Conservation (phyloP, 192 early-diverging fungal genomes). For the Backusella mclennaniae region DNA sequence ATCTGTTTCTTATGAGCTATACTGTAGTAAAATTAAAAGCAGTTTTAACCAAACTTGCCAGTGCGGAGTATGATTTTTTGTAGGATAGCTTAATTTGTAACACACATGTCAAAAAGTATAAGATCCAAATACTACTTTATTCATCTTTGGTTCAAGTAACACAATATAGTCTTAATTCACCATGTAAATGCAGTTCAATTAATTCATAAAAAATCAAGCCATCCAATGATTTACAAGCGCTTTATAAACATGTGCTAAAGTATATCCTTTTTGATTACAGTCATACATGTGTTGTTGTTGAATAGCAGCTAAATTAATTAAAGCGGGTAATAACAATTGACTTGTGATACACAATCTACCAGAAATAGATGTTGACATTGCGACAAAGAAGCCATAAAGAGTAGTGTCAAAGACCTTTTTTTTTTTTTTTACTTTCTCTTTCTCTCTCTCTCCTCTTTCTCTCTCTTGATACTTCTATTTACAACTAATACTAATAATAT, state of each 20-base stretch:
- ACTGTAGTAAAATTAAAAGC: background rate
- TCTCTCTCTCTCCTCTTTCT: background rate
- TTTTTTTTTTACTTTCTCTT: background rate
- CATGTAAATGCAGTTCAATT: background rate
- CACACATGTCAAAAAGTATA: background rate
- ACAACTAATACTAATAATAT: background rate
- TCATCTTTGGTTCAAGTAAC: background rate
- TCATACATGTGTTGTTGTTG: background rate
- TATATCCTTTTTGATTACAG: background rate
- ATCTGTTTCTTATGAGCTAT: background rate
- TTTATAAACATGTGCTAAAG: background rate
- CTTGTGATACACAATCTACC: constrained; percentile 3
- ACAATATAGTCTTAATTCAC: background rate
- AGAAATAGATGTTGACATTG: background rate
- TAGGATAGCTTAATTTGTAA: background rate
- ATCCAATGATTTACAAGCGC: background rate
- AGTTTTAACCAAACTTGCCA: background rate
- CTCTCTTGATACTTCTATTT: background rate
- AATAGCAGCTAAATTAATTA: constrained; percentile 8
- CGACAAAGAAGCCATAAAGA: constrained; percentile 1
- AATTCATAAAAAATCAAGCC: background rate
- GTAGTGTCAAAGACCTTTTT: constrained; percentile 7
- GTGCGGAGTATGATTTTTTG: background rate
- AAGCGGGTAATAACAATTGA: background rate
- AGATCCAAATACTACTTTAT: background rate